Evolutionary conservation across 805 yeast genomes (phyloP).

Genomic region (Ascoidea asiatica): DNA sequence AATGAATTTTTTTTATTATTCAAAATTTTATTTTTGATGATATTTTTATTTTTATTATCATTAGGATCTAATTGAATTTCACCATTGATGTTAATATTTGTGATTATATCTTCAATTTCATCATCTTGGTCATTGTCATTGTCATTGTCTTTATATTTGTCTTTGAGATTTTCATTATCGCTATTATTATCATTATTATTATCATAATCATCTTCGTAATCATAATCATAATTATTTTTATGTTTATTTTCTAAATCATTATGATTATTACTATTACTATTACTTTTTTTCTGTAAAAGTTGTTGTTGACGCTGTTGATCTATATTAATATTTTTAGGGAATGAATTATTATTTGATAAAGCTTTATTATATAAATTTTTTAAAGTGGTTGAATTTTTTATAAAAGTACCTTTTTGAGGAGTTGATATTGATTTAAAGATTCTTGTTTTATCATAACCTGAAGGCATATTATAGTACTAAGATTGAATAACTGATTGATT

Average conservation of each 20-base stretch:
- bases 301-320: neutral
- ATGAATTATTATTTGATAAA: neutral
- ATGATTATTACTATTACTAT: no score
- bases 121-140: neutral
- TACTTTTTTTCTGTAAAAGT: no score
- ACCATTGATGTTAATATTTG: no score
- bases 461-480: constrained; percentile 13
- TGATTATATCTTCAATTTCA: neutral
- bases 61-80: neutral
- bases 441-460: constrained; percentile 18
- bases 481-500: no score
- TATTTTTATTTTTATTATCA: neutral
- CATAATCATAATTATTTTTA: no score
- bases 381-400: constrained; percentile 16
- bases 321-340: neutral
- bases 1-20: neutral
- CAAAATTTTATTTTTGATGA: neutral
- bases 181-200: no score
- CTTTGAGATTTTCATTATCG: neutral
- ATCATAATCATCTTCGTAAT: no score
- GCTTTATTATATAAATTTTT: constrained; percentile 13
- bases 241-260: no score
- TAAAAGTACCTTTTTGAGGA: constrained; percentile 10
- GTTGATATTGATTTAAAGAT: constrained; percentile 12
- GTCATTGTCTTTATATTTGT: neutral